These are phyloP conservation scores for Lolium perenne DNA, from an alignment of 176 grass and related monocot species.

Conservation along the genomic window DNA sequence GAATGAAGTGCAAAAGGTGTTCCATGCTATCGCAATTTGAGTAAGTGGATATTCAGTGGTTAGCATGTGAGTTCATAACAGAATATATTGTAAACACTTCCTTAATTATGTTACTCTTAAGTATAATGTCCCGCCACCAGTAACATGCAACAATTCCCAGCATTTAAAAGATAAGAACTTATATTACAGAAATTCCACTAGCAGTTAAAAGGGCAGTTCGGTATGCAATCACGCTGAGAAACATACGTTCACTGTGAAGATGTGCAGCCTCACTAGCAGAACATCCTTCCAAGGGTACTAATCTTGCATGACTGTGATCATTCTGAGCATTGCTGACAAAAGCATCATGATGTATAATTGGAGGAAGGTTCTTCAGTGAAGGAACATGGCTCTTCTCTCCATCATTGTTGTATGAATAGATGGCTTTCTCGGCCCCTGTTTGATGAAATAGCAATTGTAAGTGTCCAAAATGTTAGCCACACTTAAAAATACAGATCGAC, in stretches of 20 bases:
- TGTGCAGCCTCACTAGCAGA: conserved; percentile 67
- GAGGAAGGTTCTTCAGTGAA: conserved; percentile 67
- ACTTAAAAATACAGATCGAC: not conserved
- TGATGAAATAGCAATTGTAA: conserved; percentile 37
- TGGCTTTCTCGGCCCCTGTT: conserved; percentile 64
- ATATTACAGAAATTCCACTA: conserved; percentile 20
- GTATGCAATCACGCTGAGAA: conserved; percentile 29
- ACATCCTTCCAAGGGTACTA: conserved; percentile 71
- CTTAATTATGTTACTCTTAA: not conserved
- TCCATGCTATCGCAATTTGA: conserved; percentile 30
- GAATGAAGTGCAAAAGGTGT: conserved; percentile 23
- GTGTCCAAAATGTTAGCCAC: not conserved
- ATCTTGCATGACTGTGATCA: conserved; percentile 54
- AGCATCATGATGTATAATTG: conserved; percentile 61
- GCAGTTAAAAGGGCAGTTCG: not conserved
- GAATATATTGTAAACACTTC: not conserved
- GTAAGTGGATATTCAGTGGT: not conserved
- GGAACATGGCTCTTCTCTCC: conserved; percentile 65
- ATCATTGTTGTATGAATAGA: conserved; percentile 61
- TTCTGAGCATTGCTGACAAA: conserved; percentile 51
- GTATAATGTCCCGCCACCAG: conserved; percentile 14
- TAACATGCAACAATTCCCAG: conserved; percentile 4
- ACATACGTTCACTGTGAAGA: conserved; percentile 65
- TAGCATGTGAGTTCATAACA: not conserved
- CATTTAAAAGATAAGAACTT: conserved; percentile 20